Evolutionary conservation across 176 grass and related monocot genomes (phyloP), one percentile per base, ranked within the genome.

Genomic region (Hordeum marinum): DNA sequence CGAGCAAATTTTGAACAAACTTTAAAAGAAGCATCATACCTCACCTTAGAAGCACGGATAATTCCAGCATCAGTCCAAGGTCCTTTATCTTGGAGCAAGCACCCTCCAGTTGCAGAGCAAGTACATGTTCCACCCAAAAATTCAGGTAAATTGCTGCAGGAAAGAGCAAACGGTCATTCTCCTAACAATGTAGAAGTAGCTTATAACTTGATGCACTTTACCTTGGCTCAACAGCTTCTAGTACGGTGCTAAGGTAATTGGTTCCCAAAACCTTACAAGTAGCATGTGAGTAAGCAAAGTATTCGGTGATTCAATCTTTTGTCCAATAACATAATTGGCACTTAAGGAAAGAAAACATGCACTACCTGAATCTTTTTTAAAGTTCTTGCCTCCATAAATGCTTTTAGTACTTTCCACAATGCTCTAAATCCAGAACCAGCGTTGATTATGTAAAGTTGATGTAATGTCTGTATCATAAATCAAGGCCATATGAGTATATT

Each of bases 401-500:
- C 68, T 88, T 88, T 89, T 64, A 98, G 61, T 71, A 94, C 87
- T 87, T 69, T 98, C 96, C 96, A 98, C 62, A 98, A 79, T 63
- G 88, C 89, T 90, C 83, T 98, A 92, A 98, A 98, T 86, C 91
- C 93, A 80, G 89, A 84, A 89, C 96, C 96, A 89, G 96, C 96
- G 83, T 95, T 98, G 80, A 98, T 90, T 89, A 98, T 94, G 62
- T 87, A 98, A 83, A 98, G 87, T 87, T 92, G 85, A 87, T 95
- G 88, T 85, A 98, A 80, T 77, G 91, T 98, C 96, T 98, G 87
- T 29, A 92, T 4, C 61, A 59, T 50, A 62, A 66, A 92, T 60
- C 29, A 89, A 50, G 52, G 63, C 43, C 36, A 39, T 36, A 57
- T 84, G 24, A 85, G 63, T 81, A 90, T 36, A 84, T 35, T 83